Percentiles rank a stretch among this genome's conserved stretches.
These are phyloP conservation scores for Amniculicola lignicola DNA, from an alignment of 495 filamentous ascomycete genomes.

Conservation along the genomic window DNA sequence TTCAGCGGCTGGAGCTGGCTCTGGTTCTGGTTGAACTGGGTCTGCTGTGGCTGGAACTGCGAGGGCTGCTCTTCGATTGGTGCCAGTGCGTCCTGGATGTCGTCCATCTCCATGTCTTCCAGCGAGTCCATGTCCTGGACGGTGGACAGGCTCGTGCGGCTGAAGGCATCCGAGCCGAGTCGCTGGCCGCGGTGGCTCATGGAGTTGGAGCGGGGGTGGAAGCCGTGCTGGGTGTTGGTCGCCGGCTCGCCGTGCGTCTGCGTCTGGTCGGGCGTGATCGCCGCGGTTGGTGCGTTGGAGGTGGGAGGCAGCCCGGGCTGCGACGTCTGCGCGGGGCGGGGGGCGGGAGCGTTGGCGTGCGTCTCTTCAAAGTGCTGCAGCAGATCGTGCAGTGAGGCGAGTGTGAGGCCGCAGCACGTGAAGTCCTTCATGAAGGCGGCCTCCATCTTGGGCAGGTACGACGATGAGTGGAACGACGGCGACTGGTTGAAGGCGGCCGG, in stretches of 20 bases:
- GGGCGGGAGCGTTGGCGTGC: slow-evolving; percentile 67
- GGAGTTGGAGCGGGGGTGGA: slow-evolving; percentile 18
- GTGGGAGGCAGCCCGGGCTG: slow-evolving; percentile 47
- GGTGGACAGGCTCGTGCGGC: slow-evolving; percentile 40
- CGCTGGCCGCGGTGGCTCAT: slow-evolving; percentile 22
- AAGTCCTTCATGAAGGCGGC: slow-evolving; percentile 97
- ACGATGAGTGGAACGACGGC: slow-evolving; percentile 94
- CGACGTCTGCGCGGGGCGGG: slow-evolving; percentile 52
- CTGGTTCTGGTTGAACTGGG: slow-evolving; percentile 71
- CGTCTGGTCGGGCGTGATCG: slow-evolving; percentile 10
- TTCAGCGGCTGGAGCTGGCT: slow-evolving; percentile 62
- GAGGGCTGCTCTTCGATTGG: slow-evolving; percentile 54
- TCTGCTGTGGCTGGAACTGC: slow-evolving; percentile 49
- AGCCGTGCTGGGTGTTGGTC: slow-evolving; percentile 30
- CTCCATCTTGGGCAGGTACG: slow-evolving; percentile 95
- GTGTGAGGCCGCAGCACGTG: slow-evolving; percentile 80
- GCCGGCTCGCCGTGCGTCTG: slow-evolving; percentile 47
- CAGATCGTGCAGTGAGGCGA: slow-evolving; percentile 89
- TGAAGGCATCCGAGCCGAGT: slow-evolving; percentile 35
- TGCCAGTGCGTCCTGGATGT: slow-evolving; percentile 52
- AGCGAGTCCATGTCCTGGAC: slow-evolving; percentile 78
- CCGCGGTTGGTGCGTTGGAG: slow-evolving; percentile 41
- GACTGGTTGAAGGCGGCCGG: slow-evolving; percentile 79
- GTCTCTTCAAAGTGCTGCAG: slow-evolving; percentile 94
- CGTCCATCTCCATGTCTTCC: slow-evolving; percentile 97